phyloP scores from a whole-genome alignment of 2,329 filamentous ascomycete genomes.

The Colletotrichum sp. region DNA sequence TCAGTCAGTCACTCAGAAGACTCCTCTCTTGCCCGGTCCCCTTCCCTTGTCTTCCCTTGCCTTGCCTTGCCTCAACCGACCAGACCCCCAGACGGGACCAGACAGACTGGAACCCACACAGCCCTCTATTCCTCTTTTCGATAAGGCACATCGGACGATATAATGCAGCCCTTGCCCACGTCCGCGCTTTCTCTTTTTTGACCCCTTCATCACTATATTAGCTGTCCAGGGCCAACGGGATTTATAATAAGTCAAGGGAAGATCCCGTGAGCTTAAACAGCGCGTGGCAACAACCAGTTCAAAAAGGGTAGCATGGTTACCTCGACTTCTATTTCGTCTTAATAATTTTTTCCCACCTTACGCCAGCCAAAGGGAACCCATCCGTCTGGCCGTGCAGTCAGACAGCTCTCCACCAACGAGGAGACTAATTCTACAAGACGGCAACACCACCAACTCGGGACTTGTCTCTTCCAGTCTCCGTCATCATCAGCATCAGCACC shows the following conservation, averaged over 20 bases:
- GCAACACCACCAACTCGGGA: constrained; percentile 1
- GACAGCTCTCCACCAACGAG: constrained; percentile 17
- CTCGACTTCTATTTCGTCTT: constrained; percentile 19
- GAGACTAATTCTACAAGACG: neutral
- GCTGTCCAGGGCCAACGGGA: constrained; percentile 33
- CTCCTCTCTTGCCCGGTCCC: constrained; percentile 3
- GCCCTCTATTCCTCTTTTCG: constrained; percentile 30
- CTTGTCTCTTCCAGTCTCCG: neutral
- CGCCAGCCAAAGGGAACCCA: constrained; percentile 12
- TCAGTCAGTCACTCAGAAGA: neutral
- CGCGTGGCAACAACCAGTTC: constrained; percentile 14
- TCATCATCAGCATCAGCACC: neutral
- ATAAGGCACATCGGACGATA: constrained; percentile 53
- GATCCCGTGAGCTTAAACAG: constrained; percentile 30
- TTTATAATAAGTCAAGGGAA: constrained; percentile 33
- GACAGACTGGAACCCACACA: constrained; percentile 20
- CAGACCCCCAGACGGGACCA: neutral
- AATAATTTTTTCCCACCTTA: constrained; percentile 16
- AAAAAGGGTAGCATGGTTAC: constrained; percentile 20
- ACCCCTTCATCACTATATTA: constrained; percentile 39
- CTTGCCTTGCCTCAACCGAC: neutral
- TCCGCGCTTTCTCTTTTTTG: constrained; percentile 32
- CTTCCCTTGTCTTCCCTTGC: neutral
- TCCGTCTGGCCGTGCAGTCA: constrained; percentile 12
- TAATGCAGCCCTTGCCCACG: constrained; percentile 47